phyloP scores from a whole-genome alignment of 768 basidiomycete genomes.

The Candolleomyces eurysporus region DNA sequence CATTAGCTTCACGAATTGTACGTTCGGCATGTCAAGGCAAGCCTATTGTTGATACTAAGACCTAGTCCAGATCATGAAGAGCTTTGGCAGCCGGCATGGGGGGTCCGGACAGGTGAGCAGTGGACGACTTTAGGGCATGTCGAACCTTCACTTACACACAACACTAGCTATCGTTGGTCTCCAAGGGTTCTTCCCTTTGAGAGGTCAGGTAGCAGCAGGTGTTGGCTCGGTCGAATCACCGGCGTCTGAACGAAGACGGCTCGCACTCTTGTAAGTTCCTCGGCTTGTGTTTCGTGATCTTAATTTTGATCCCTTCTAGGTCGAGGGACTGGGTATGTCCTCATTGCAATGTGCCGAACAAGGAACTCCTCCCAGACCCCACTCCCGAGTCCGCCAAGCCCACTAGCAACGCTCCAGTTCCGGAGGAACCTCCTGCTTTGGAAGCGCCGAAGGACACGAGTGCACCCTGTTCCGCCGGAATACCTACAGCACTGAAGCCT shows the following conservation, averaged over 20 bases:
- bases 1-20: slow-evolving; percentile 90
- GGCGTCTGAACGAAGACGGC: slow-evolving; percentile 67
- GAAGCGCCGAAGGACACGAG: background rate
- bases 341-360: slow-evolving; percentile 65
- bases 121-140: background rate
- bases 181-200: slow-evolving; percentile 86
- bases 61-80: slow-evolving; percentile 79
- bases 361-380: slow-evolving; percentile 69
- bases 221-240: slow-evolving; percentile 88
- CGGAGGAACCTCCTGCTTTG: background rate
- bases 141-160: background rate
- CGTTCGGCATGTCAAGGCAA: background rate
- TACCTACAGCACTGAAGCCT: background rate
- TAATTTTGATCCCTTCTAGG: slow-evolving; percentile 33
- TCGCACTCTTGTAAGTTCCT: slow-evolving; percentile 66
- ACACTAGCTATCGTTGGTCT: slow-evolving; percentile 76
- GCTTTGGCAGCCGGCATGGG: slow-evolving; percentile 98
- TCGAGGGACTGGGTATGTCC: slow-evolving; percentile 83
- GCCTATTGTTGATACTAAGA: slow-evolving; percentile 11
- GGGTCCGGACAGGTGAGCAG: slow-evolving; percentile 81
- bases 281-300: background rate
- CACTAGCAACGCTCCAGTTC: background rate
- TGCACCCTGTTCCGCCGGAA: background rate
- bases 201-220: slow-evolving; percentile 82
- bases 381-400: slow-evolving; percentile 21